These are phyloP conservation scores for Phytophthora fragariae DNA, from an alignment of 352 stramenopile species.

Conservation along the genomic window DNA sequence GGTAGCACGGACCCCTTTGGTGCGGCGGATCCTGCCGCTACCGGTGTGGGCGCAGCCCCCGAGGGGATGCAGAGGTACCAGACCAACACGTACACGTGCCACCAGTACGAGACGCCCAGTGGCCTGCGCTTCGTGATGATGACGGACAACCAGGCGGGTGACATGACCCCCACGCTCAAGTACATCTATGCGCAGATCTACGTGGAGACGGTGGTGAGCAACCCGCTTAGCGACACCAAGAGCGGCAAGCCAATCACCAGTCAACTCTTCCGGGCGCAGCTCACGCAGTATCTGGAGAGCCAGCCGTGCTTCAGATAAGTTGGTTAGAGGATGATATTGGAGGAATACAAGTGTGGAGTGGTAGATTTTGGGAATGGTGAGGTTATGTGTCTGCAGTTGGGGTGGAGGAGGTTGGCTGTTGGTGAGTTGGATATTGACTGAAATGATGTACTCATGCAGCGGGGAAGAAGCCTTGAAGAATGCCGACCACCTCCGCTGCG, in stretches of 20 bases:
- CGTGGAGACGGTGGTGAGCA: conserved; percentile 91
- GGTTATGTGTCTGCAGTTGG: neutral
- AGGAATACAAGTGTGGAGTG: conserved; percentile 12
- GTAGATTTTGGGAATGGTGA: neutral
- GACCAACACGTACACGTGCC: conserved; percentile 91
- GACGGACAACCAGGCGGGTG: conserved; percentile 88
- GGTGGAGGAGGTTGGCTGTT: neutral
- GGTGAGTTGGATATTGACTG: neutral
- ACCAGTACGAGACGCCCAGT: conserved; percentile 92
- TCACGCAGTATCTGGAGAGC: conserved; percentile 82
- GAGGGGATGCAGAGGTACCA: conserved; percentile 84
- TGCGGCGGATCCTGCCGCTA: conserved; percentile 20
- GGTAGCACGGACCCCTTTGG: conserved; percentile 22
- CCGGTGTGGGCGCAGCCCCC: conserved; percentile 26
- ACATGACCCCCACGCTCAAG: conserved; percentile 82
- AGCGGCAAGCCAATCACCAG: conserved; percentile 78
- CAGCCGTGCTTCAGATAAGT: conserved; percentile 76
- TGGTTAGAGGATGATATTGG: neutral
- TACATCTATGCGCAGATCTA: conserved; percentile 93
- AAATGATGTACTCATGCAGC: conserved; percentile 6
- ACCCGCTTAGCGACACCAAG: conserved; percentile 85
- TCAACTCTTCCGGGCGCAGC: conserved; percentile 75
- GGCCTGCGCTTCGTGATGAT: conserved; percentile 92
- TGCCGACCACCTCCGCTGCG: conserved; percentile 49
- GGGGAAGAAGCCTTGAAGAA: conserved; percentile 62